Evolutionary conservation across 1,139 yeast species (phyloP), one percentile per base, ranked within the genome.

Genomic region (Taphrina sp.): DNA sequence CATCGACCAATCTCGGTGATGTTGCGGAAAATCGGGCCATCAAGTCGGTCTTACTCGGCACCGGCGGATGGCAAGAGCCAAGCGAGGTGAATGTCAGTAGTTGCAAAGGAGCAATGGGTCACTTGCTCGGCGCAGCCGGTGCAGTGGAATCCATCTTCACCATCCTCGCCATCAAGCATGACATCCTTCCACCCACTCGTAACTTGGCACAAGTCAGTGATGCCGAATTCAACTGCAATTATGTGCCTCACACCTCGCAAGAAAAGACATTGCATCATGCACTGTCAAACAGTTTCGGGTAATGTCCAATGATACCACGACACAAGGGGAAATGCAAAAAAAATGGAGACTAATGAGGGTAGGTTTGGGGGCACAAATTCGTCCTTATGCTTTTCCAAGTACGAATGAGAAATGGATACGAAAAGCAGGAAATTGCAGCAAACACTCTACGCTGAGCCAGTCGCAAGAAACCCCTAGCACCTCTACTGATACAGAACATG

Each of bases 111-210:
- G 81, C 96, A 0, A 83, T 86, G 46, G 99, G 99, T 0, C 99
- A 94, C 69, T 73, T 92, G 35, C 73, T 94, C 31, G 98, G 98
- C 1, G 98, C 96, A 0, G 95, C 98, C 0, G 99, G 98, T 2
- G 83, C 96, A 0, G 88, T 92, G 3, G 99, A 94, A 66, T 81
- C 95, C 3, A 79, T 89, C 1, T 87, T 87, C 67, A 82, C 96
- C 0, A 71, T 89, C 1, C 67, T 82, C 64, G 82, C 96, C 0
- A 65, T 90, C 38, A 68, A 78, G 53, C 69, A 59, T 37, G 41
- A 38, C 19, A 65, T 73, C 1, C 65, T 87, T 2, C 97, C 98
- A 0, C 95, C 95, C 3, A 89, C 95, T 0, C 69, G 85, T 59
- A 92, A 92, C 66, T 76, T 89, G 59, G 73, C 76, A 0, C 65